phyloP scores from a whole-genome alignment of 129 eudicot species.

The Glebionis coronaria region DNA sequence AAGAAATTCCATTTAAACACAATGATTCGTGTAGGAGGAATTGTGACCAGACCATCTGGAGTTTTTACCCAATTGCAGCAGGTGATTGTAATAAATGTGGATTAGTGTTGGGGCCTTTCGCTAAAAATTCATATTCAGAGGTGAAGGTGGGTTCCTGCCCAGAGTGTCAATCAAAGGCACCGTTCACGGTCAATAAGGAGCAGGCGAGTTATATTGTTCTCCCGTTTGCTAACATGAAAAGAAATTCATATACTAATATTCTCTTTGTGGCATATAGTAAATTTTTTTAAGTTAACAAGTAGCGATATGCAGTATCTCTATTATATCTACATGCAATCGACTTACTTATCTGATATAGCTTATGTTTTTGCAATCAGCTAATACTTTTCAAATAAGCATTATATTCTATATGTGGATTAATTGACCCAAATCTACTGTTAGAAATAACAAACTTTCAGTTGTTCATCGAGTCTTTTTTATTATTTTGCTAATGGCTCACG shows the following conservation, averaged over 20 bases:
- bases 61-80: constrained; percentile 98
- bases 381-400: too few relatives aligned
- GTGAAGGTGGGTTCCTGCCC: constrained; percentile 99
- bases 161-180: constrained; percentile 97
- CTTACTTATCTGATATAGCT: too few relatives aligned
- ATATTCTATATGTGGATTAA: too few relatives aligned
- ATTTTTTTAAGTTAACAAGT: too few relatives aligned
- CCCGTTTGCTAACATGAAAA: constrained; percentile 5
- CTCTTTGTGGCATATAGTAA: constrained; percentile 33
- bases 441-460: too few relatives aligned
- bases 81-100: constrained; percentile 97
- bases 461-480: too few relatives aligned
- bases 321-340: too few relatives aligned
- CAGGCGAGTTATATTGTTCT: constrained; percentile 46
- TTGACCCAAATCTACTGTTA: too few relatives aligned
- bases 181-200: constrained; percentile 91
- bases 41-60: constrained; percentile 94
- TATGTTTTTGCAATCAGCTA: too few relatives aligned
- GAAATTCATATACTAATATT: constrained; percentile 1
- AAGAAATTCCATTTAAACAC: constrained; percentile 95
- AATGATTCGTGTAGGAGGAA: too few relatives aligned
- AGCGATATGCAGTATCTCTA: too few relatives aligned
- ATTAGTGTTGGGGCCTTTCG: constrained; percentile 77
- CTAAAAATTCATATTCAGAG: constrained; percentile 93
- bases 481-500: too few relatives aligned